Base-by-base conservation (phyloP, 768 basidiomycete species). In the Boletus patriciae region DNA sequence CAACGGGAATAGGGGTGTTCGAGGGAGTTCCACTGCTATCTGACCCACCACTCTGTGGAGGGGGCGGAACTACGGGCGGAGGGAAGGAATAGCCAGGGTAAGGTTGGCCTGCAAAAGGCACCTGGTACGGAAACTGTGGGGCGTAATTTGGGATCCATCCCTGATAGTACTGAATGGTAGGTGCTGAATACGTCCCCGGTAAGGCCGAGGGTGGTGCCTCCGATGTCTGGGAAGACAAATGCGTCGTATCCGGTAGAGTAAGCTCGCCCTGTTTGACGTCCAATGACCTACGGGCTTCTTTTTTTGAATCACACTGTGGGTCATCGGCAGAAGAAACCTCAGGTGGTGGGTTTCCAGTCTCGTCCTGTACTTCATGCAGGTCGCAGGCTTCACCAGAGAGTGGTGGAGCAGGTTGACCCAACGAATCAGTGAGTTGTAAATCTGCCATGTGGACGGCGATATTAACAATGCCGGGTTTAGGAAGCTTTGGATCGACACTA, bases 101-200 rank as follows among this genome's bases (percentile, higher is more conserved):
- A 29, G 77, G 76, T 18, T 62, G 69, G 4, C 73, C 64, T 55
- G 81, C 71, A 56, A 79, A 84, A 29, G 82, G 79, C 57, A 83
- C 64, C 33, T 78, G 80, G 60, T 82, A 86, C 23, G 77, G 79
- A 57, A 80, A 73, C 21, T 76, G 79, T 29, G 76, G 77, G n/a
- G 77, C 66, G 64, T 79, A 84, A 12, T 78, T 74, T 38, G 79
- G 78, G 46, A 82, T 69, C 86, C 85, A 86, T 34, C 79, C 76
- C 43, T 76, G 74, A 64, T 78, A 80, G 61, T 78, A 84, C 23
- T 76, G 77, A n/a, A 76, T 66, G 25, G 74, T 65, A 11, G 78
- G 73, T 33, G 77, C 52, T 15, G 78, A 60, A 65, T 78, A 81
- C 6, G 75, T 69, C 18, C 63, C 59, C 3, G 55, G 57, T 15